phyloP scores from a whole-genome alignment of 257 asterid genomes.

The Avicennia marina region DNA sequence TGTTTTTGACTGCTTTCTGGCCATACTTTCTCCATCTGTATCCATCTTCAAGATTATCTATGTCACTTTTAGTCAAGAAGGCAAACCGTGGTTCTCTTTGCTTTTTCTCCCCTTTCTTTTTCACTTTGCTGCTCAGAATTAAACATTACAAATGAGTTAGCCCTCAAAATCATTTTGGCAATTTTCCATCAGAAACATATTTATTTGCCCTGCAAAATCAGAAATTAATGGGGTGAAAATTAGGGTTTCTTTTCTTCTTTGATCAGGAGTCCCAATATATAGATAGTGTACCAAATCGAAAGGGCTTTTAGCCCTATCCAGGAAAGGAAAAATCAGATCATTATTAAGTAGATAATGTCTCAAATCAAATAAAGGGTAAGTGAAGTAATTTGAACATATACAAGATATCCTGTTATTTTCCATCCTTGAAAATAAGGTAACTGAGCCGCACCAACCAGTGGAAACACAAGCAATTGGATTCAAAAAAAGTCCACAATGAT shows the following conservation, averaged over 20 bases:
- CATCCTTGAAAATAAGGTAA: constrained; percentile 12
- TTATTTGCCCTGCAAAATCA: neutral
- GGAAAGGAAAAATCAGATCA: neutral
- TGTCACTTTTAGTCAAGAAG: constrained; percentile 73
- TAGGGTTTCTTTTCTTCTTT: constrained; percentile 17
- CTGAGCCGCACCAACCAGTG: neutral
- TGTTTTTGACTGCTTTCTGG: constrained; percentile 79
- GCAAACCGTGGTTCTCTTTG: constrained; percentile 51
- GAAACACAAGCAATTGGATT: constrained; percentile 1
- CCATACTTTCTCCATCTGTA: constrained; percentile 86
- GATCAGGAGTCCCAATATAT: neutral
- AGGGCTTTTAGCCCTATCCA: neutral
- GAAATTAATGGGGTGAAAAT: neutral
- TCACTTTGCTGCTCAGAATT: constrained; percentile 28
- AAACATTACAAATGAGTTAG: neutral
- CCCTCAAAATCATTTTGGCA: neutral
- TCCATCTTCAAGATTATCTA: constrained; percentile 82
- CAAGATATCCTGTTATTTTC: neutral
- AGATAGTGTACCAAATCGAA: neutral
- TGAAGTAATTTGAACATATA: neutral
- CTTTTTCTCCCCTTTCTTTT: constrained; percentile 55
- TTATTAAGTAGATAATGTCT: neutral
- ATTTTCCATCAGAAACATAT: neutral
- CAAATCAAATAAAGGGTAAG: constrained; percentile 5
- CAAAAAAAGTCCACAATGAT: constrained; percentile 21